Evolutionary conservation across 192 early-diverging fungal species (phyloP).

Genomic region (Funneliformis geosporum): DNA sequence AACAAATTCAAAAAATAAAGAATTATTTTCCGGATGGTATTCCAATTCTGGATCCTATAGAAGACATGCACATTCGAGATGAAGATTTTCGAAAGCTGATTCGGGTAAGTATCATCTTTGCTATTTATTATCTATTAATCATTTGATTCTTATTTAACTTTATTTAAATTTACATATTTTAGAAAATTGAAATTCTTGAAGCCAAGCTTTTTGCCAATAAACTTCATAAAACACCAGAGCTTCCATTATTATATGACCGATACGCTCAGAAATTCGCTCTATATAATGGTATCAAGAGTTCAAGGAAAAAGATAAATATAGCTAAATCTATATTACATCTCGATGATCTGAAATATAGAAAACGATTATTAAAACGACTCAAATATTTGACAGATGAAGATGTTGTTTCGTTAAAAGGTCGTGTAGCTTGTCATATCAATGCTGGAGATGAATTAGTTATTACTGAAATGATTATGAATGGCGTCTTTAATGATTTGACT

Average conservation of each 20-base stretch:
- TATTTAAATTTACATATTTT: background rate
- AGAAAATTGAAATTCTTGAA: conserved; percentile 77
- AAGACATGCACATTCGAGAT: conserved; percentile 89
- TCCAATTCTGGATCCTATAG: conserved; percentile 88
- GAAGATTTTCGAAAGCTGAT: conserved; percentile 74
- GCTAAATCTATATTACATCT: conserved; percentile 85
- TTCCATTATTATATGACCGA: conserved; percentile 57
- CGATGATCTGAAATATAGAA: conserved; percentile 89
- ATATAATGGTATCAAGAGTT: conserved; percentile 59
- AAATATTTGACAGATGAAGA: conserved; percentile 82
- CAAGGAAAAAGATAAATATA: conserved; percentile 72
- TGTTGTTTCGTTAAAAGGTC: conserved; percentile 95
- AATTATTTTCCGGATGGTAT: conserved; percentile 72
- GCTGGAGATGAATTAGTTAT: conserved; percentile 92
- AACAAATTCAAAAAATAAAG: conserved; percentile 70
- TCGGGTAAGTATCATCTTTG: conserved; percentile 54
- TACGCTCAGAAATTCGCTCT: conserved; percentile 71
- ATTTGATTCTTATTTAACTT: background rate
- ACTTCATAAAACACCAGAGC: conserved; percentile 55
- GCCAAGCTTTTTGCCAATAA: conserved; percentile 61
- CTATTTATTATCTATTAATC: background rate
- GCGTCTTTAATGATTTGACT: conserved; percentile 91
- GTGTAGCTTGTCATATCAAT: conserved; percentile 96
- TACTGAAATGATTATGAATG: conserved; percentile 96
- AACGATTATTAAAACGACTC: conserved; percentile 88